These are phyloP conservation scores for Xylaria sp. DNA, from an alignment of 2,329 filamentous ascomycete genomes.

Conservation along the genomic window DNA sequence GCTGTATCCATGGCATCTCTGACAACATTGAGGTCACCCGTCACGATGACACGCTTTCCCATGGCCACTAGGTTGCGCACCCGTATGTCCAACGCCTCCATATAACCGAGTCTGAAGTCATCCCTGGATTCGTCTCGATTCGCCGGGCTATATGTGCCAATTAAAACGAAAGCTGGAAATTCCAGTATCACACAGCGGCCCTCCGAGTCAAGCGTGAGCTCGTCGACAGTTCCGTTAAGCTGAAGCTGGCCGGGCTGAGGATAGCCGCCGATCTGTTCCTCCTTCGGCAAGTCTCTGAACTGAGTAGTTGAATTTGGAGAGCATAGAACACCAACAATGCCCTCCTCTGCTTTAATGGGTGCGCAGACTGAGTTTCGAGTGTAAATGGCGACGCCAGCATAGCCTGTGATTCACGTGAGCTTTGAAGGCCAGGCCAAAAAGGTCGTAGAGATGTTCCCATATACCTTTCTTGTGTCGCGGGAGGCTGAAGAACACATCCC, in stretches of 20 bases:
- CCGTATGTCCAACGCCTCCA: conserved; percentile 82
- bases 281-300: conserved; percentile 79
- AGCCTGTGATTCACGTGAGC: conserved; percentile 68
- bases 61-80: conserved; percentile 83
- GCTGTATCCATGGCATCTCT: conserved; percentile 79
- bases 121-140: conserved; percentile 86
- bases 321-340: conserved; percentile 83
- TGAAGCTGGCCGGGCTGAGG: conserved; percentile 80
- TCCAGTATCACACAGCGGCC: conserved; percentile 91
- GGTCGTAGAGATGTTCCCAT: not conserved
- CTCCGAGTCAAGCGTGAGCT: conserved; percentile 83
- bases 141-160: conserved; percentile 93
- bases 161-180: conserved; percentile 92
- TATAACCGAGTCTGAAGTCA: conserved; percentile 83
- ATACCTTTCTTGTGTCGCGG: conserved; percentile 92
- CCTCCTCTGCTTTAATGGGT: conserved; percentile 92
- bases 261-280: conserved; percentile 89
- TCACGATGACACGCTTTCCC: conserved; percentile 87
- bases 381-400: conserved; percentile 95
- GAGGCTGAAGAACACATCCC: conserved; percentile 96
- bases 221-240: conserved; percentile 72
- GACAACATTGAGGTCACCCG: conserved; percentile 88
- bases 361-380: conserved; percentile 87
- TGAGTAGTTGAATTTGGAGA: conserved; percentile 75
- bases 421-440: not conserved